These are phyloP conservation scores for Pestalotiopsis sp. DNA, from an alignment of 2,329 filamentous ascomycete genomes.

Conservation along the genomic window DNA sequence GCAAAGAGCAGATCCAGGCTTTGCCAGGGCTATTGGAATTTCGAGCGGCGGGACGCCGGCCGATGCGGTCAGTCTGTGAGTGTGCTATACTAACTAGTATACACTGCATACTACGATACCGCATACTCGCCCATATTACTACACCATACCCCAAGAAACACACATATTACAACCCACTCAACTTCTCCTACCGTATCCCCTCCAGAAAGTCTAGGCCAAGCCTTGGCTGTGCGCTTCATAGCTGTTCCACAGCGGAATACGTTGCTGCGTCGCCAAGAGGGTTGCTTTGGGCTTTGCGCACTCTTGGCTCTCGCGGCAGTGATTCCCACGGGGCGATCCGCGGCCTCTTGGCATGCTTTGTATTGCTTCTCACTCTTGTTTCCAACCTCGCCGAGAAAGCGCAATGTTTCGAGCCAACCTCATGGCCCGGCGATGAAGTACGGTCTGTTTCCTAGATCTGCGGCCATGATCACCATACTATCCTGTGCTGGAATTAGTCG, in stretches of 20 bases:
- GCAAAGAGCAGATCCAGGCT: not conserved
- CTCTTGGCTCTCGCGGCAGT: not conserved
- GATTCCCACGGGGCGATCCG: constrained; percentile 4
- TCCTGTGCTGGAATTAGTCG: not conserved
- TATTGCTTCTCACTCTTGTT: not conserved
- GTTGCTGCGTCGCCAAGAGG: not conserved
- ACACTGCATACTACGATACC: not conserved
- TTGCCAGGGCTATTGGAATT: not conserved
- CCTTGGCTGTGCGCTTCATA: not conserved
- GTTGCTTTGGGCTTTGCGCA: not conserved
- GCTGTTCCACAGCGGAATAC: not conserved
- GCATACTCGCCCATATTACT: not conserved
- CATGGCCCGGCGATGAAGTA: not conserved
- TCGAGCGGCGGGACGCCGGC: not conserved
- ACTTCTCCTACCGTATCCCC: not conserved
- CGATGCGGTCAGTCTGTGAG: not conserved
- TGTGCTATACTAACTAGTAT: no score
- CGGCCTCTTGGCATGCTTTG: constrained; percentile 6
- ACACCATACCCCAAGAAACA: not conserved
- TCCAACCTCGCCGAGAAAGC: not conserved
- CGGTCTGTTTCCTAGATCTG: not conserved
- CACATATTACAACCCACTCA: not conserved
- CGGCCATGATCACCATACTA: not conserved
- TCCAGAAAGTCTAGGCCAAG: not conserved
- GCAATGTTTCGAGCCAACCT: not conserved